A percentile compares a stretch with the other conserved stretches of the same genome.
phyloP scores from a whole-genome alignment of 176 grass and related monocot genomes.

The Oryza officinalis region DNA sequence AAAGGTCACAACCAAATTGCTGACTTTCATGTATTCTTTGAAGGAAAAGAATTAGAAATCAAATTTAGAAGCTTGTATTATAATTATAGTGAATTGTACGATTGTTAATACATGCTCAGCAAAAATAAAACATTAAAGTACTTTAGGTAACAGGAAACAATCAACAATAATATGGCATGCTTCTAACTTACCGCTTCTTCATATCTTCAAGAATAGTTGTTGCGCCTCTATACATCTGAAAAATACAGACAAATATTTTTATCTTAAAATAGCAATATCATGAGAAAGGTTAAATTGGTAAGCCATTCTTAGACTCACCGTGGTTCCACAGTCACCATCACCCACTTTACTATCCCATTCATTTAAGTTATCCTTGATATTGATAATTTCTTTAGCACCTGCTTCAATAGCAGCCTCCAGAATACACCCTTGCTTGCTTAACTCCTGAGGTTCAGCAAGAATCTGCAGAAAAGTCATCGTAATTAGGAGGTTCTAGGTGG shows the following conservation, averaged over 20 bases:
- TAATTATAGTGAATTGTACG: neutral
- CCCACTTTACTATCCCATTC: conserved; percentile 98
- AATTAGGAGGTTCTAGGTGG: conserved; percentile 10
- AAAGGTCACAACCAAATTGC: neutral
- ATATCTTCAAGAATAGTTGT: conserved; percentile 94
- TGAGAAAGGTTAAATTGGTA: conserved; percentile 11
- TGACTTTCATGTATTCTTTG: neutral
- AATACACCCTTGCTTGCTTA: conserved; percentile 66
- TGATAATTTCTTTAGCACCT: conserved; percentile 76
- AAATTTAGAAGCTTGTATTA: neutral
- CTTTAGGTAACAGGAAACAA: neutral
- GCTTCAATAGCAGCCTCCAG: conserved; percentile 87
- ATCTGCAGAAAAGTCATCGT: conserved; percentile 45
- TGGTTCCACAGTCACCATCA: conserved; percentile 97
- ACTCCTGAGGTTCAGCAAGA: conserved; percentile 66
- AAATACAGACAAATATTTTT: conserved; percentile 32
- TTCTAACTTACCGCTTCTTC: conserved; percentile 72
- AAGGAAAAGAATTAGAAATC: neutral
- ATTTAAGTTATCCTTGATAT: conserved; percentile 77
- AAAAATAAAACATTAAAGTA: neutral
- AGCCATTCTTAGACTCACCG: conserved; percentile 56
- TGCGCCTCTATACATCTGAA: conserved; percentile 97
- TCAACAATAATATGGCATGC: neutral
- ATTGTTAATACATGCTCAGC: neutral
- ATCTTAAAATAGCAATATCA: conserved; percentile 18